phyloP scores from a whole-genome alignment of 1,284 basidiomycete genomes.

The Apiotrichum montevideense region DNA sequence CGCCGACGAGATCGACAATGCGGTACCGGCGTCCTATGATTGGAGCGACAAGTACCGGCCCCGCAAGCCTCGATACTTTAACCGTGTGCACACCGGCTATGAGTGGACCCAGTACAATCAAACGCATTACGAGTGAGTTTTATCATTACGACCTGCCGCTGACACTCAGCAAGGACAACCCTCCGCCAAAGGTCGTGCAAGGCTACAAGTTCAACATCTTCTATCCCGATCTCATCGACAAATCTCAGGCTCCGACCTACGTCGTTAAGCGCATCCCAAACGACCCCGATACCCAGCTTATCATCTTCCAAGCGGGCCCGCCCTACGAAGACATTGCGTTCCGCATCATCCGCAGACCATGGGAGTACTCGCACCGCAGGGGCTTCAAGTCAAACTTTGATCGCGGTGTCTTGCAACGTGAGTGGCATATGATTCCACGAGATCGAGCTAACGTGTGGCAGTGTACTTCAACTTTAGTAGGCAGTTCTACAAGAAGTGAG shows the following conservation, averaged over 20 bases:
- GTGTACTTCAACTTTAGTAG: conserved; percentile 46
- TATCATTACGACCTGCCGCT: background rate
- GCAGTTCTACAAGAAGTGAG: conserved; percentile 33
- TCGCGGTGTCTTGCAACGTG: conserved; percentile 51
- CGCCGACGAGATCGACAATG: conserved; percentile 57
- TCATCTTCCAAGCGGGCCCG: conserved; percentile 93
- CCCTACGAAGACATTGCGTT: conserved; percentile 99
- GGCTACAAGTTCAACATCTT: conserved; percentile 78
- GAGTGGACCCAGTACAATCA: conserved; percentile 99
- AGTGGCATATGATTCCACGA: conserved; percentile 7
- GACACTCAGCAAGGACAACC: conserved; percentile 66
- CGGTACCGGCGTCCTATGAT: conserved; percentile 60
- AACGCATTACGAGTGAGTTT: conserved; percentile 88
- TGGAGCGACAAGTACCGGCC: conserved; percentile 99
- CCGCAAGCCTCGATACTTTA: conserved; percentile 98
- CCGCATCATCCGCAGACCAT: conserved; percentile 92
- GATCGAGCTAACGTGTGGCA: conserved; percentile 12
- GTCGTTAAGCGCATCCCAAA: conserved; percentile 84
- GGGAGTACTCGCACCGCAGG: conserved; percentile 84
- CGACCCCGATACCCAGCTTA: conserved; percentile 87
- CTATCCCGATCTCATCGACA: conserved; percentile 59
- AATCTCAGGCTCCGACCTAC: conserved; percentile 91
- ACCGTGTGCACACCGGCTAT: conserved; percentile 99
- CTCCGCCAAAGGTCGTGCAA: conserved; percentile 94
- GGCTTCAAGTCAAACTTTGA: conserved; percentile 56